Evolutionary conservation across 805 yeast species (phyloP), one percentile per base, ranked within the genome.

Genomic region (Schwanniomyces yamadae): DNA sequence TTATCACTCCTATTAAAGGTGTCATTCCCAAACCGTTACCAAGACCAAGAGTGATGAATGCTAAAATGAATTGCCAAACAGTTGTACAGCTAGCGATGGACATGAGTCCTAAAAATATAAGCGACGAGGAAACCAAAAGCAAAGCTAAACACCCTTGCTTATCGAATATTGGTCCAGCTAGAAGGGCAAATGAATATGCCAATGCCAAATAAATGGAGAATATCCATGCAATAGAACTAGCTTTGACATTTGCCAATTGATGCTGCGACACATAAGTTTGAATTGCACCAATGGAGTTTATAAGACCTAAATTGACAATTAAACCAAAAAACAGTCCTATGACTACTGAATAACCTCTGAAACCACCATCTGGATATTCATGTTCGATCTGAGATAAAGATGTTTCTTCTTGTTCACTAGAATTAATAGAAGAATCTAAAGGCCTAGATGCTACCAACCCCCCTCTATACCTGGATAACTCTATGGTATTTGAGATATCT

Each of bases 101-200:
- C 54, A 82, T 61, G 14, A 80, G 54, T 0, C 83, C 82, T 4
- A 56, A 59, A 34, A 71, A 68, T 4, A 69, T 60, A 9, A 75
- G 49, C 0, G 61, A 26, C 0, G 77, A 57, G 1, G 82, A 75
- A 8, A 59, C 40, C 5, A 63, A 39, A 44, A 79, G 49, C 1
- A 78, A 69, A 6, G 45, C 34, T 28, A 59, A 61, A 4, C 80
- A 65, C 4, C 90, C 90, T 37, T 71, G 71, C 36, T 75, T 59
- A 52, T 84, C 90, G 52, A 82, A 84, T 18, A 78, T 60, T 7
- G 79, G 74, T 2, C 85, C 89, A 7, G 74, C 66, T 18, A 78
- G 55, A 21, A 77, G 62, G 6, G 78, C 73, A 1, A 73, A 61
- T 10, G 68, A 54, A 48, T 73, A 77, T 8, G 74, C 61, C 19